Conservation (phyloP, 441 rosid species). For the Populus trichocarpa region DNA sequence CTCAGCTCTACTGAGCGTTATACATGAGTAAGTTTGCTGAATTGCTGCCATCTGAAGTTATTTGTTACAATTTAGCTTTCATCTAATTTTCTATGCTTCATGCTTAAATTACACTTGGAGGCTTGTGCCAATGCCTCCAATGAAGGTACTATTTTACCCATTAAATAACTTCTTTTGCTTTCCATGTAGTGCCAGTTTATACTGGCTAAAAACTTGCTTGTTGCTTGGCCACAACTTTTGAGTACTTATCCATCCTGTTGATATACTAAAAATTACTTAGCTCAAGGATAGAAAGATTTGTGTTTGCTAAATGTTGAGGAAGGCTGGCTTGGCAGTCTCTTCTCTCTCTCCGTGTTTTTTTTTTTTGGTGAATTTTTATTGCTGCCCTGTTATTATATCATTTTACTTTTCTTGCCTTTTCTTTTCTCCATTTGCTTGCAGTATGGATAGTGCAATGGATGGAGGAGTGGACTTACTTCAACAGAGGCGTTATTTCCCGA, state of each 20-base stretch:
- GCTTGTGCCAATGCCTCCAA: background rate
- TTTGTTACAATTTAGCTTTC: background rate
- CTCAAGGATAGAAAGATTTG: background rate
- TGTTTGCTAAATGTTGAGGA: background rate
- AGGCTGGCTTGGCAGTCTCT: background rate
- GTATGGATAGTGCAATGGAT: slow-evolving; percentile 41
- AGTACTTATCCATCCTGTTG: background rate
- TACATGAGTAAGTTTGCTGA: slow-evolving; percentile 52
- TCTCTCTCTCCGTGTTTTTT: background rate
- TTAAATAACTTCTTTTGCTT: background rate
- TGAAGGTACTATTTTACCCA: background rate
- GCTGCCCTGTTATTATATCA: background rate
- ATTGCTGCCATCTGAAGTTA: background rate
- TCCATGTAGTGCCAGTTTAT: background rate
- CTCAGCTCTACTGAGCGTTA: slow-evolving; percentile 49
- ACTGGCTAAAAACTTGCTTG: background rate
- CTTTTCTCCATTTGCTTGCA: slow-evolving; percentile 34
- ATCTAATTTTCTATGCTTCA: background rate
- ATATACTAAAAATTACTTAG: background rate
- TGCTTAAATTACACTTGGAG: slow-evolving; percentile 2
- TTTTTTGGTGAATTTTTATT: slow-evolving; percentile 10
- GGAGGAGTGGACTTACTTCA: slow-evolving; percentile 43
- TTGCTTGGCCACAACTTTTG: background rate
- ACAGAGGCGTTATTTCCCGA: slow-evolving; percentile 63
- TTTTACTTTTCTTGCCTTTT: slow-evolving; percentile 8